A percentile compares a stretch with the other conserved stretches of the same genome.
These are phyloP conservation scores for Macadamia integrifolia DNA, from an alignment of 164 flowering plant genomes.

Conservation along the genomic window DNA sequence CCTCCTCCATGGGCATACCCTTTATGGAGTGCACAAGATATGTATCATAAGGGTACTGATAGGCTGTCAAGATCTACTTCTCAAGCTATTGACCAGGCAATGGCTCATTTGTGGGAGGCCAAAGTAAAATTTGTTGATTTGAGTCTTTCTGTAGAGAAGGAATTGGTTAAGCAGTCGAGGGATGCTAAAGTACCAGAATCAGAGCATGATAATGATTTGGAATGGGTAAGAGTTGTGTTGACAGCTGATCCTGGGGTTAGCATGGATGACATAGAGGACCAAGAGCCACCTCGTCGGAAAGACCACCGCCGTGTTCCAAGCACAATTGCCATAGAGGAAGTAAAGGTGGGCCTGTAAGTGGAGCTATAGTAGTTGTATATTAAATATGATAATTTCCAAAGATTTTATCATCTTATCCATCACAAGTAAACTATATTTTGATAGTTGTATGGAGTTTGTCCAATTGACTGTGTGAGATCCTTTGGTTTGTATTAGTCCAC, in stretches of 20 bases:
- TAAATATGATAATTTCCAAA: not conserved
- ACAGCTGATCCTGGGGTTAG: constrained; percentile 84
- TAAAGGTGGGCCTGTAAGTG: constrained; percentile 66
- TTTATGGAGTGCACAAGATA: constrained; percentile 67
- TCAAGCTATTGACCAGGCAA: constrained; percentile 96
- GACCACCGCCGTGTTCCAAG: constrained; percentile 99
- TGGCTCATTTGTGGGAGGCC: constrained; percentile 81
- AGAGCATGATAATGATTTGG: constrained; percentile 35
- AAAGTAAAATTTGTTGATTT: constrained; percentile 83
- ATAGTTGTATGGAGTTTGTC: not conserved
- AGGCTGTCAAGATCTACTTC: constrained; percentile 86
- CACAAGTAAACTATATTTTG: constrained; percentile 1
- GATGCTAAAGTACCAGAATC: constrained; percentile 16
- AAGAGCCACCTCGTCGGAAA: constrained; percentile 69
- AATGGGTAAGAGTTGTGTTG: constrained; percentile 80
- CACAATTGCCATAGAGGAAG: constrained; percentile 96
- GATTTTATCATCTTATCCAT: not conserved
- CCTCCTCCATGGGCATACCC: constrained; percentile 99
- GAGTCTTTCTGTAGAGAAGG: constrained; percentile 57
- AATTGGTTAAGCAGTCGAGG: constrained; percentile 15
- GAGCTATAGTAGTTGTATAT: constrained; percentile 7
- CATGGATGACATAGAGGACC: constrained; percentile 85
- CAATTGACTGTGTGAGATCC: not conserved
- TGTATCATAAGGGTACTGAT: constrained; percentile 59
- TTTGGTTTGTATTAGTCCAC: not conserved